These are phyloP conservation scores for Ganoderma multipileum DNA, from an alignment of 1,284 basidiomycete genomes.

Conservation along the genomic window DNA sequence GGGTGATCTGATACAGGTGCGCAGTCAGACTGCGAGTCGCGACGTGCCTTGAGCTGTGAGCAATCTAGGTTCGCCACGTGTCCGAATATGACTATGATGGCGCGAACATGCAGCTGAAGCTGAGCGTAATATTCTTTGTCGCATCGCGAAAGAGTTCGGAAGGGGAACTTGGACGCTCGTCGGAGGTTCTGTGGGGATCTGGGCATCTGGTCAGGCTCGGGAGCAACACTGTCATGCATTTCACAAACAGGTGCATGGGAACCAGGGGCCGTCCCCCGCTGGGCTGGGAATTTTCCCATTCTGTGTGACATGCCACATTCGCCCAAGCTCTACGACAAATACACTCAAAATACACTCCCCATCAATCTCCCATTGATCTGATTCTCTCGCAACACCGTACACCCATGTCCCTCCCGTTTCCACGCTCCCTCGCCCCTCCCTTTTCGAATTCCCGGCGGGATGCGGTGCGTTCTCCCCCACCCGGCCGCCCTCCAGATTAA, in stretches of 20 bases:
- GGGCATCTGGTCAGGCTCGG: constrained; percentile 5
- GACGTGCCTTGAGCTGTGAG: constrained; percentile 28
- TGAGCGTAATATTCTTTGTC: too few relatives aligned
- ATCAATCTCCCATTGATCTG: neutral
- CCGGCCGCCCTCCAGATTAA: constrained; percentile 8
- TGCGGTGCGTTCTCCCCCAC: constrained; percentile 9
- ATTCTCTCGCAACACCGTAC: constrained; percentile 9
- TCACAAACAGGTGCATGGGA: constrained; percentile 16
- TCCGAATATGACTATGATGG: constrained; percentile 22
- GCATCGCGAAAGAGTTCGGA: too few relatives aligned
- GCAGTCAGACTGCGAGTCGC: constrained; percentile 13
- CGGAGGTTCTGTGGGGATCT: constrained; percentile 6
- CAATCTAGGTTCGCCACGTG: constrained; percentile 27
- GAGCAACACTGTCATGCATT: constrained; percentile 4
- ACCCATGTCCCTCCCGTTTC: constrained; percentile 6
- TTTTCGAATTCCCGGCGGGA: constrained; percentile 6
- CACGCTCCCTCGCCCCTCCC: constrained; percentile 17
- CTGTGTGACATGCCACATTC: constrained; percentile 29
- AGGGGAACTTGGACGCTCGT: neutral
- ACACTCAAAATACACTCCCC: neutral
- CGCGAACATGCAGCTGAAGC: neutral
- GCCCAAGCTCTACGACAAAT: constrained; percentile 22
- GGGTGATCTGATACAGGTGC: constrained; percentile 7
- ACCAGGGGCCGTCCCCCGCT: constrained; percentile 23
- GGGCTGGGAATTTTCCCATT: constrained; percentile 30